Evolutionary conservation across 108 stramenopile species (phyloP).

Genomic region (Fragilaria radians): DNA sequence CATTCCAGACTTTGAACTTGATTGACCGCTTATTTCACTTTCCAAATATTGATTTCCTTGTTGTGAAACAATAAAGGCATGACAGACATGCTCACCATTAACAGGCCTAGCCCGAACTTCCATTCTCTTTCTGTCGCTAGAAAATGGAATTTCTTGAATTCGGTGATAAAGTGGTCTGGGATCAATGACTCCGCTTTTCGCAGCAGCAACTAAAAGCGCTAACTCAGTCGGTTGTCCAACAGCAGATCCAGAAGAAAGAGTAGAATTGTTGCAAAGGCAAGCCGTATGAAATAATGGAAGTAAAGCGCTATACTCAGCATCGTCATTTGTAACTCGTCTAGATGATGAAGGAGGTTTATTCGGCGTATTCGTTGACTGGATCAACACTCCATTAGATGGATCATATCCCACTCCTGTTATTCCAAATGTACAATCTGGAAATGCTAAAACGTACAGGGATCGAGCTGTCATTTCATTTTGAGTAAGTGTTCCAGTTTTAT

Average conservation of each 20-base stretch:
- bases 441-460: conserved; percentile 56
- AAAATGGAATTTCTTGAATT: conserved; percentile 89
- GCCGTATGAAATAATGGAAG: conserved; percentile 57
- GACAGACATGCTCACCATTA: conserved; percentile 60
- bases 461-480: conserved; percentile 94
- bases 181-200: conserved; percentile 75
- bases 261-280: conserved; percentile 83
- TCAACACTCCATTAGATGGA: conserved; percentile 34
- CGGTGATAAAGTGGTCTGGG: conserved; percentile 80
- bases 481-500: conserved; percentile 98
- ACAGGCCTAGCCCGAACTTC: conserved; percentile 82
- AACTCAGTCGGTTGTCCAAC: conserved; percentile 91
- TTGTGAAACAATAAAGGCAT: conserved; percentile 51
- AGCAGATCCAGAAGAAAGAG: conserved; percentile 30
- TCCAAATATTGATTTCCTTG: not conserved
- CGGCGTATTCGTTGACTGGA: conserved; percentile 18
- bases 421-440: conserved; percentile 52
- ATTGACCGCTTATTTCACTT: not conserved
- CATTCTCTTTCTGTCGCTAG: conserved; percentile 91
- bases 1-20: conserved; percentile 10
- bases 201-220: conserved; percentile 77
- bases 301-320: conserved; percentile 44
- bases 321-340: conserved; percentile 8
- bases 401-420: conserved; percentile 78
- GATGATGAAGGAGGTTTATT: not conserved